Evolutionary conservation across 441 rosid genomes (phyloP).

Genomic region (Flueggea neowawraea): DNA sequence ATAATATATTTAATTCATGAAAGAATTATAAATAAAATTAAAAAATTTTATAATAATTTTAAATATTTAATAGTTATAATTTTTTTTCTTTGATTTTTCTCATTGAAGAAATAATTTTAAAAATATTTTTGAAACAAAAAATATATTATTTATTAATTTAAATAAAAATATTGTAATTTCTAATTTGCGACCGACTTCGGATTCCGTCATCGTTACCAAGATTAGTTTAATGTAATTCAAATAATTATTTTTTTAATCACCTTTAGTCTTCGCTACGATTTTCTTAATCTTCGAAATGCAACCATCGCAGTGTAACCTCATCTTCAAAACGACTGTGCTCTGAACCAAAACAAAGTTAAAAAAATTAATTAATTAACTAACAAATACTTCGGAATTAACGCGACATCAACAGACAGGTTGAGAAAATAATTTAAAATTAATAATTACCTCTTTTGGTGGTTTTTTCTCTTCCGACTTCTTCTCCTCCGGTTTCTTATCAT

Average conservation of each 20-base stretch:
- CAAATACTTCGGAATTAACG: not conserved
- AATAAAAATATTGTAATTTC: too few relatives aligned
- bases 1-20: too few relatives aligned
- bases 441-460: slow-evolving; percentile 70
- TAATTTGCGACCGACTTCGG: not conserved
- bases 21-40: too few relatives aligned
- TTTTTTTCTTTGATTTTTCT: too few relatives aligned
- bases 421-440: not conserved
- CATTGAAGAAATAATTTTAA: too few relatives aligned
- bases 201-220: not conserved
- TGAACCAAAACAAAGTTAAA: slow-evolving; percentile 21
- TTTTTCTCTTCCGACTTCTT: slow-evolving; percentile 54
- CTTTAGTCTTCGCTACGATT: slow-evolving; percentile 48
- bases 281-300: slow-evolving; percentile 61
- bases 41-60: too few relatives aligned
- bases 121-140: too few relatives aligned
- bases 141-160: too few relatives aligned
- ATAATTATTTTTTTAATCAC: slow-evolving; percentile 23
- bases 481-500: slow-evolving; percentile 52
- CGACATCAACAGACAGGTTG: not conserved
- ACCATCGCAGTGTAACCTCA: slow-evolving; percentile 74
- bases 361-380: not conserved
- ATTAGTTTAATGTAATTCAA: not conserved
- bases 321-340: slow-evolving; percentile 73
- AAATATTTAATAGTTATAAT: too few relatives aligned